phyloP scores from a whole-genome alignment of 2,329 filamentous ascomycete genomes.

The Aspergillus oerlinghausenensis region DNA sequence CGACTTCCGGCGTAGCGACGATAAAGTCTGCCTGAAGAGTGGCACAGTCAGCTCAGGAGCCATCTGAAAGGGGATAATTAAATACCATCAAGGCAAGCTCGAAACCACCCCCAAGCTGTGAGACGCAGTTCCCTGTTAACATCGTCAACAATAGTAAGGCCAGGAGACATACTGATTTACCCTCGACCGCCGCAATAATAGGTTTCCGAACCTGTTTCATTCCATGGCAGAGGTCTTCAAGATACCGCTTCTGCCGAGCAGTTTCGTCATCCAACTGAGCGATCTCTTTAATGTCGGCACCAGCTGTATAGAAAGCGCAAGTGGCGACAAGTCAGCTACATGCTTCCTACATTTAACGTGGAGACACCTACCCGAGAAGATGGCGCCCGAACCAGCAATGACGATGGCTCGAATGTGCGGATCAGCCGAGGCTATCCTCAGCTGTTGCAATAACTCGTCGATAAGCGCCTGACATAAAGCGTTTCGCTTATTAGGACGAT shows the following conservation, averaged over 20 bases:
- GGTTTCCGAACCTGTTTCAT: conserved; percentile 5
- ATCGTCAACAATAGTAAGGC: not conserved
- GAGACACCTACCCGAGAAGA: conserved; percentile 5
- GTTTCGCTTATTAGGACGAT: conserved; percentile 6
- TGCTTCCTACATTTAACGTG: too few relatives aligned
- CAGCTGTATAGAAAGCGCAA: not conserved
- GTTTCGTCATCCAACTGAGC: conserved; percentile 2
- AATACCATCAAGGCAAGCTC: conserved; percentile 9
- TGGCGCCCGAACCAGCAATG: conserved; percentile 3
- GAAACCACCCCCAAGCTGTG: conserved; percentile 8
- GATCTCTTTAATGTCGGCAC: conserved; percentile 10
- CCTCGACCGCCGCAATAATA: conserved; percentile 7
- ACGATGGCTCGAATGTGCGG: conserved; percentile 1
- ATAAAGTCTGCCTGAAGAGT: conserved; percentile 4
- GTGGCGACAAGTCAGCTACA: too few relatives aligned
- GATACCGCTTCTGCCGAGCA: conserved; percentile 3
- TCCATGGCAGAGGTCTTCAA: conserved; percentile 7
- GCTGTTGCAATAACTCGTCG: not conserved
- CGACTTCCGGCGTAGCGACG: not conserved
- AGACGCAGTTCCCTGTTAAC: not conserved
- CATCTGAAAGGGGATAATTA: too few relatives aligned
- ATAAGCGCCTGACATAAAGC: conserved; percentile 7
- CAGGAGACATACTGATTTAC: conserved; percentile 2
- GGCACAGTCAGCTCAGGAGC: too few relatives aligned
- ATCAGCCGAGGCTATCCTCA: not conserved